phyloP scores from a whole-genome alignment of 805 yeast species.

The Candida adriatica region DNA sequence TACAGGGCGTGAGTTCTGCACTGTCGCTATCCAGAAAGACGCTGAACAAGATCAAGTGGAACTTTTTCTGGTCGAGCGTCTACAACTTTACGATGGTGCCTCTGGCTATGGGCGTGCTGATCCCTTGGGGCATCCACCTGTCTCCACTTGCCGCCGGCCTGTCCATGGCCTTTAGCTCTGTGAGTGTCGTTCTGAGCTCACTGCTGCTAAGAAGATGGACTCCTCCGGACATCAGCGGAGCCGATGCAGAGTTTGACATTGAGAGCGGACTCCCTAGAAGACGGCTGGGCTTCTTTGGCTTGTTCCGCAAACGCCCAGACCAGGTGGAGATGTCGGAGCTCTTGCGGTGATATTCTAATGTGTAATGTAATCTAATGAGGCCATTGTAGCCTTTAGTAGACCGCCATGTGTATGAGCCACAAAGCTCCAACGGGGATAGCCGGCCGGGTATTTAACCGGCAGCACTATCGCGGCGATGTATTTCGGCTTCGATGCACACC shows the following conservation, averaged over 20 bases:
- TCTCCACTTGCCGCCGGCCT: constrained; percentile 88
- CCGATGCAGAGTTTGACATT: constrained; percentile 10
- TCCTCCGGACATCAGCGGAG: constrained; percentile 21
- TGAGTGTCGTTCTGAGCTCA: constrained; percentile 81
- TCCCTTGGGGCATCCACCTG: constrained; percentile 68
- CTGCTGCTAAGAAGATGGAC: constrained; percentile 64
- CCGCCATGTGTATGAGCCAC: too few species aligned
- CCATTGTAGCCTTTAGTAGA: too few species aligned
- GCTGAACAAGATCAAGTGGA: constrained; percentile 66
- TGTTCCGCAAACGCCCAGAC: too few species aligned
- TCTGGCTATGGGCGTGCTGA: constrained; percentile 86
- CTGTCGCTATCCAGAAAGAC: constrained; percentile 65
- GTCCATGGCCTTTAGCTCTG: constrained; percentile 90
- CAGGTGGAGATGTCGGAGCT: too few species aligned
- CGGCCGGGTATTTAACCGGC: too few species aligned
- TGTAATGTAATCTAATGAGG: too few species aligned
- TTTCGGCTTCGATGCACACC: too few species aligned
- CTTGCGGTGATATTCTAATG: too few species aligned
- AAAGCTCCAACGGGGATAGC: too few species aligned
- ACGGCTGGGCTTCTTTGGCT: too few species aligned
- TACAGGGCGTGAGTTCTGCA: constrained; percentile 51
- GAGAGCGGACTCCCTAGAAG: too few species aligned
- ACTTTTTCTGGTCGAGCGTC: constrained; percentile 80
- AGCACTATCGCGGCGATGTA: too few species aligned
- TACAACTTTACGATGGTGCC: constrained; percentile 86